phyloP scores from a whole-genome alignment of 345 rosid genomes.

The Ceriops tagal region DNA sequence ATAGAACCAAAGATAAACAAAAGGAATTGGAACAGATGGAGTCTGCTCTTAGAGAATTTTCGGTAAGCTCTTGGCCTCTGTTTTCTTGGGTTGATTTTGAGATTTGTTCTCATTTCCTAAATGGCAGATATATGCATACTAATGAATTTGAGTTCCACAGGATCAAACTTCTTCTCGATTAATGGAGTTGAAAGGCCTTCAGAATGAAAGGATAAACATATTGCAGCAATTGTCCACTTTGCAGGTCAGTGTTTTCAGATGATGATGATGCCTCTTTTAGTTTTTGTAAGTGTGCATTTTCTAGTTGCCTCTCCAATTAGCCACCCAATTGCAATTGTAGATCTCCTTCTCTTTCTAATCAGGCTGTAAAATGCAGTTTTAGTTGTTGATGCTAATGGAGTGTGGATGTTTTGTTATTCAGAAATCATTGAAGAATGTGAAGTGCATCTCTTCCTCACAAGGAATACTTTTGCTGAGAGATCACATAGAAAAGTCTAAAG shows the following conservation, averaged over 20 bases:
- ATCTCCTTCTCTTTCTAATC: not conserved
- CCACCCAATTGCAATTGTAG: too few species aligned
- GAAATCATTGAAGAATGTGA: slow-evolving; percentile 67
- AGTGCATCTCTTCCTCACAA: slow-evolving; percentile 64
- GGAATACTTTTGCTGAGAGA: slow-evolving; percentile 52
- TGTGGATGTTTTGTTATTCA: slow-evolving; percentile 39
- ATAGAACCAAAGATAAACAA: slow-evolving; percentile 64
- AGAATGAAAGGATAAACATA: slow-evolving; percentile 68
- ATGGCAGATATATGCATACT: slow-evolving; percentile 14
- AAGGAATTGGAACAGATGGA: slow-evolving; percentile 75
- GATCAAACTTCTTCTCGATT: slow-evolving; percentile 62
- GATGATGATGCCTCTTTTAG: too few species aligned
- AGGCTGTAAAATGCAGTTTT: slow-evolving; percentile 20
- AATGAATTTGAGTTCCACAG: slow-evolving; percentile 44
- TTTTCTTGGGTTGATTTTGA: slow-evolving; percentile 14
- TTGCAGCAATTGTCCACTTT: slow-evolving; percentile 50
- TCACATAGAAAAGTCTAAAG: slow-evolving; percentile 69
- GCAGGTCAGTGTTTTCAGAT: slow-evolving; percentile 45
- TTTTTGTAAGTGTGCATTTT: too few species aligned
- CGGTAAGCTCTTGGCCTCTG: slow-evolving; percentile 39
- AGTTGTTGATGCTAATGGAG: slow-evolving; percentile 14
- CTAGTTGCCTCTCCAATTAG: too few species aligned
- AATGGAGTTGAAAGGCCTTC: slow-evolving; percentile 63
- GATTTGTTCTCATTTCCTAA: slow-evolving; percentile 9
- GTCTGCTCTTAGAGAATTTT: slow-evolving; percentile 54